Evolutionary conservation across 331 rosid species (phyloP).

Genomic region (Malus hybrid): DNA sequence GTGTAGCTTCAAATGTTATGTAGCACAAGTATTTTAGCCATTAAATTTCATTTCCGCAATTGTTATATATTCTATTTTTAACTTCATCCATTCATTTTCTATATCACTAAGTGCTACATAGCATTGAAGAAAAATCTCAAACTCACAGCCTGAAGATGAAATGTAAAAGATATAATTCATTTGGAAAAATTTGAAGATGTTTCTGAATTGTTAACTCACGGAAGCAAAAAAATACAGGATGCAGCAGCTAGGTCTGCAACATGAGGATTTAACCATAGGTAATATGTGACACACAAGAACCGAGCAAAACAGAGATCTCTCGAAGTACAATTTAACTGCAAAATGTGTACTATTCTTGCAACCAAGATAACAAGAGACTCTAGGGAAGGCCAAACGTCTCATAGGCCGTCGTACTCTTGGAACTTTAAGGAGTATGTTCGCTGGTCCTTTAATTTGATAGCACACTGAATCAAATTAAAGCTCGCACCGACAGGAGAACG

Average conservation of each 20-base stretch:
- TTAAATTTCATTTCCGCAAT: no score
- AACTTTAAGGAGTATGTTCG: not conserved
- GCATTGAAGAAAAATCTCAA: no score
- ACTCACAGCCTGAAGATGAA: not conserved
- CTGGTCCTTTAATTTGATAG: slow-evolving; percentile 5
- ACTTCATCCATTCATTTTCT: no score
- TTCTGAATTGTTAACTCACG: not conserved
- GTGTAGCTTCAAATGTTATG: no score
- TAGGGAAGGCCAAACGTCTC: slow-evolving; percentile 1
- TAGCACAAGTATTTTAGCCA: no score
- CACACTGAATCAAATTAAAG: slow-evolving; percentile 19
- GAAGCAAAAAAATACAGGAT: not conserved
- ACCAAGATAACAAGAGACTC: slow-evolving; percentile 24
- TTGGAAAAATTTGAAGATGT: not conserved
- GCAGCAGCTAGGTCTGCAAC: not conserved
- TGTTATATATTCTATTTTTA: no score
- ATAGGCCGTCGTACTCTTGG: not conserved
- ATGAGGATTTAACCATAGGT: not conserved
- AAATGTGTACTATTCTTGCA: not conserved
- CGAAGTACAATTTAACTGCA: not conserved
- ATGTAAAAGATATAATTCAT: not conserved
- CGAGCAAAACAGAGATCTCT: not conserved
- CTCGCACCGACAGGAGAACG: slow-evolving; percentile 11
- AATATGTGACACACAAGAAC: not conserved
- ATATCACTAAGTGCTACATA: no score